These are phyloP conservation scores for Zostera marina DNA, from an alignment of 116 monocot species.

Conservation along the genomic window DNA sequence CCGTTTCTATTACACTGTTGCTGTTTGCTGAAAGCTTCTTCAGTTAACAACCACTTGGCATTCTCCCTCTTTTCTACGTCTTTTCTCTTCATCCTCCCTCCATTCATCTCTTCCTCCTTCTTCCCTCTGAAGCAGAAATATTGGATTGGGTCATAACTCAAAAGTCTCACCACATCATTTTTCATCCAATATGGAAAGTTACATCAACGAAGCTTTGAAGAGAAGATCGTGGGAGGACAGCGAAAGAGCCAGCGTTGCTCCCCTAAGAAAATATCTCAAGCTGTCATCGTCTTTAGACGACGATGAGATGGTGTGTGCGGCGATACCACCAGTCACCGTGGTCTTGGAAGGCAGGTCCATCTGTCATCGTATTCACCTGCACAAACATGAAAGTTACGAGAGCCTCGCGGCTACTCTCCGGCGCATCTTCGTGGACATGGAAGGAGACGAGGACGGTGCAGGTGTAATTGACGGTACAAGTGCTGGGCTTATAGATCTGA, in stretches of 20 bases:
- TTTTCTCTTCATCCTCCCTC: not conserved
- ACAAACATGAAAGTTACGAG: constrained; percentile 33
- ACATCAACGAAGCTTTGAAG: not conserved
- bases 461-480: not conserved
- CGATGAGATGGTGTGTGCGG: constrained; percentile 18
- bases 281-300: constrained; percentile 19
- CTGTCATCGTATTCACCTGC: constrained; percentile 49
- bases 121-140: too few species aligned
- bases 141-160: too few species aligned
- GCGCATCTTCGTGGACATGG: constrained; percentile 31
- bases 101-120: not conserved
- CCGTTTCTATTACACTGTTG: too few species aligned
- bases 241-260: not conserved
- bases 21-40: too few species aligned
- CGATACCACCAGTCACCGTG: constrained; percentile 45
- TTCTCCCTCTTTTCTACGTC: too few species aligned
- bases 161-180: not conserved
- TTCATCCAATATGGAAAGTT: too few species aligned
- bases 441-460: constrained; percentile 2
- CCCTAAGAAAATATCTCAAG: constrained; percentile 14
- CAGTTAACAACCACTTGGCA: too few species aligned
- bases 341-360: constrained; percentile 54
- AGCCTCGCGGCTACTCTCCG: constrained; percentile 44
- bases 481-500: constrained; percentile 14
- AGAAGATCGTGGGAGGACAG: constrained; percentile 5